A percentile compares a stretch with the other conserved stretches of the same genome.
phyloP scores from a whole-genome alignment of 2,329 filamentous ascomycete genomes.

The Ceratocystis destructans region DNA sequence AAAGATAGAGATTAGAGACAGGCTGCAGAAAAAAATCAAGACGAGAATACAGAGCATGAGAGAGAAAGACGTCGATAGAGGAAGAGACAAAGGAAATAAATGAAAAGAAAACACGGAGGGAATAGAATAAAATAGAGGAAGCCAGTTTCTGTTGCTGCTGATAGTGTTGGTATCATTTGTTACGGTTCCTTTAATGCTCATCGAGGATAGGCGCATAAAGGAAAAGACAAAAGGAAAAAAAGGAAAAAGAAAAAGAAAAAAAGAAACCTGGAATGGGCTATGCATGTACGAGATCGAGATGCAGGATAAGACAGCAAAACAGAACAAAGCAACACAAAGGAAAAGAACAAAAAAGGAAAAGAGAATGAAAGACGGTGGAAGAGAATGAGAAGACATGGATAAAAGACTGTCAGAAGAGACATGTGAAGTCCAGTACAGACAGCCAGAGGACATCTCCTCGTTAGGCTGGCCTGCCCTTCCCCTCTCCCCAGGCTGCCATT shows the following conservation, averaged over 20 bases:
- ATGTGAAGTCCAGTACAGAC: conserved; percentile 11
- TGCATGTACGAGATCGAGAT: conserved; percentile 15
- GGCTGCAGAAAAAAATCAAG: not conserved
- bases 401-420: not conserved
- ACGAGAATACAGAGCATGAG: not conserved
- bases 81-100: not conserved
- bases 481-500: conserved; percentile 2
- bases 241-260: conserved; percentile 13
- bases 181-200: no score
- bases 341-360: conserved; percentile 19
- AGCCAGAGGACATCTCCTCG: not conserved
- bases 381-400: not conserved
- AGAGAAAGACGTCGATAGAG: not conserved
- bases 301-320: conserved; percentile 21
- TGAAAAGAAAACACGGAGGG: not conserved
- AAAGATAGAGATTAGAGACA: not conserved
- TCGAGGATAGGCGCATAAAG: not conserved
- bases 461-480: not conserved
- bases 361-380: conserved; percentile 15
- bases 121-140: not conserved
- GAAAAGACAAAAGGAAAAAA: not conserved
- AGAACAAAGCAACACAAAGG: not conserved
- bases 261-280: conserved; percentile 9
- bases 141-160: not conserved
- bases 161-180: not conserved